Conservation (phyloP, 345 rosid species). For the Cardiospermum halicacabum region DNA sequence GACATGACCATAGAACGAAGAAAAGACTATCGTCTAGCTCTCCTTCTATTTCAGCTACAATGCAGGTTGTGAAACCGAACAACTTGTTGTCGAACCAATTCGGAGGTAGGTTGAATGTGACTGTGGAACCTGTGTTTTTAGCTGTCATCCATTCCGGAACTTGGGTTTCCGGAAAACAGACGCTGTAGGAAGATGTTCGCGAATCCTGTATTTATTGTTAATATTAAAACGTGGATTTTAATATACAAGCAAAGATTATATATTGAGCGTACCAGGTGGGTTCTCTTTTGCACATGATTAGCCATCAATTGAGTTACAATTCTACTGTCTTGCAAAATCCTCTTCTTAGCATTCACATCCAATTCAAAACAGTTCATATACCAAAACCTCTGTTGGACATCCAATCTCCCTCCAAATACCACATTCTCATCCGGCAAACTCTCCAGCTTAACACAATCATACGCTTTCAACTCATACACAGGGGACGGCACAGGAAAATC, state of each 20-base stretch:
- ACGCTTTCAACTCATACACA: neutral
- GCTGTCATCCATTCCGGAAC: constrained; percentile 1
- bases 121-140: neutral
- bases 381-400: neutral
- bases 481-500: neutral
- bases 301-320: neutral
- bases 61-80: neutral
- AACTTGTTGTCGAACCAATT: neutral
- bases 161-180: constrained; percentile 1
- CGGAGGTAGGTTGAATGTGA: constrained; percentile 1
- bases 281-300: neutral
- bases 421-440: neutral
- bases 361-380: neutral
- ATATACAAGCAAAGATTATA: too few species aligned
- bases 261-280: neutral
- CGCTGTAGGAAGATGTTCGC: neutral
- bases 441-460: neutral
- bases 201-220: neutral
- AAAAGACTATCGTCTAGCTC: neutral
- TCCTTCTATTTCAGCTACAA: constrained; percentile 4
- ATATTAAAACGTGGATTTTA: neutral
- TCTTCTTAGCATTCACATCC: neutral
- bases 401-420: neutral
- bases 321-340: neutral
- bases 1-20: neutral